Conservation (phyloP, 1,139 yeast species). For the Schizosaccharomyces versatilis region DNA sequence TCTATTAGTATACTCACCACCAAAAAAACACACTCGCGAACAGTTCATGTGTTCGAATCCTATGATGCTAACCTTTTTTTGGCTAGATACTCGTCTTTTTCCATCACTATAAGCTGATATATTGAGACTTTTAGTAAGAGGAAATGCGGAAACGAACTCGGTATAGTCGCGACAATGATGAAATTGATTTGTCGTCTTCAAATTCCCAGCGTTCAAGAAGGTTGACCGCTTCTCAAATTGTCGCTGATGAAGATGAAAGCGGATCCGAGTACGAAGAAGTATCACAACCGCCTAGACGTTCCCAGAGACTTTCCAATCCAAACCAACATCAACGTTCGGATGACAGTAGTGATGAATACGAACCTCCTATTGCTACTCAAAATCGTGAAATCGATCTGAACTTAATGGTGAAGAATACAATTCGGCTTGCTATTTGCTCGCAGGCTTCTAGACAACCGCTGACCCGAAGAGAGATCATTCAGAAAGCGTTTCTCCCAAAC, state of each 20-base stretch:
- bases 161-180: too few species aligned
- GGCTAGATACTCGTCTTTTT: too few species aligned
- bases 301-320: not conserved
- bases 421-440: not conserved
- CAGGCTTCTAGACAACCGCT: not conserved
- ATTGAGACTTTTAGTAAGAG: too few species aligned
- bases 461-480: not conserved
- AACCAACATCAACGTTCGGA: too few species aligned
- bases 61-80: too few species aligned
- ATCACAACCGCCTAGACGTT: not conserved
- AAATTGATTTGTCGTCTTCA: not conserved
- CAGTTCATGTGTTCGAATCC: too few species aligned
- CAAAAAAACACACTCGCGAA: too few species aligned
- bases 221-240: not conserved
- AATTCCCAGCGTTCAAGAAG: not conserved
- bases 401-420: not conserved
- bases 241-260: not conserved
- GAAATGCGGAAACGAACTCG: too few species aligned
- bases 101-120: too few species aligned
- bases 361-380: too few species aligned
- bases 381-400: not conserved
- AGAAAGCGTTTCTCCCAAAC: not conserved
- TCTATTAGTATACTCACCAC: too few species aligned
- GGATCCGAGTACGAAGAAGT: not conserved
- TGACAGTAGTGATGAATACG: too few species aligned